phyloP scores from a whole-genome alignment of 805 yeast species.

The Monosporozyma siamensis region DNA sequence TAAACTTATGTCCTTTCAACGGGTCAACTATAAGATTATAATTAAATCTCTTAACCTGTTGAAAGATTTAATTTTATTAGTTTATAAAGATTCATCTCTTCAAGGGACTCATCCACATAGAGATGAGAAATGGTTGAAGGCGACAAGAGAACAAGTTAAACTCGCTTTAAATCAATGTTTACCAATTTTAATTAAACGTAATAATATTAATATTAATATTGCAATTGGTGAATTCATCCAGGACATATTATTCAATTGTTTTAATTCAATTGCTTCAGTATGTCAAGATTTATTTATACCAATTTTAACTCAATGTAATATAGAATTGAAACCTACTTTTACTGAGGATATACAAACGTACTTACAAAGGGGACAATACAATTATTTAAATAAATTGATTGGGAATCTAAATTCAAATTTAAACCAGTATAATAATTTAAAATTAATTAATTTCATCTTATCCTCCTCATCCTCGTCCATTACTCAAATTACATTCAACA shows the following conservation, averaged over 20 bases:
- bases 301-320: neutral
- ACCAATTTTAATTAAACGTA: slow-evolving; percentile 19
- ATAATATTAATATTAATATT: slow-evolving; percentile 12
- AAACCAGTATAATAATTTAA: slow-evolving; percentile 10
- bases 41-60: slow-evolving; percentile 27
- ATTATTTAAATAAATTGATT: neutral
- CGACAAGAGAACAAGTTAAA: slow-evolving; percentile 42
- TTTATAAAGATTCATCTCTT: slow-evolving; percentile 42
- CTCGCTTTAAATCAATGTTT: slow-evolving; percentile 35
- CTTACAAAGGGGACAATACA: neutral
- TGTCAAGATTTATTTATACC: neutral
- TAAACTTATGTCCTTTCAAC: slow-evolving; percentile 31
- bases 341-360: neutral
- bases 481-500: neutral
- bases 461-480: neutral
- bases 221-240: slow-evolving; percentile 3
- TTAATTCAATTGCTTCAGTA: neutral
- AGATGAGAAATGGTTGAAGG: slow-evolving; percentile 45
- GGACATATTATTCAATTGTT: neutral
- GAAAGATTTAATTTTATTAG: slow-evolving; percentile 24
- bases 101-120: no score
- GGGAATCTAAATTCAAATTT: slow-evolving; percentile 5
- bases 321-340: no score
- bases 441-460: slow-evolving; percentile 9
- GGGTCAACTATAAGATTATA: slow-evolving; percentile 33